Conservation (phyloP, 129 eudicot genomes). For the Silybum marianum region DNA sequence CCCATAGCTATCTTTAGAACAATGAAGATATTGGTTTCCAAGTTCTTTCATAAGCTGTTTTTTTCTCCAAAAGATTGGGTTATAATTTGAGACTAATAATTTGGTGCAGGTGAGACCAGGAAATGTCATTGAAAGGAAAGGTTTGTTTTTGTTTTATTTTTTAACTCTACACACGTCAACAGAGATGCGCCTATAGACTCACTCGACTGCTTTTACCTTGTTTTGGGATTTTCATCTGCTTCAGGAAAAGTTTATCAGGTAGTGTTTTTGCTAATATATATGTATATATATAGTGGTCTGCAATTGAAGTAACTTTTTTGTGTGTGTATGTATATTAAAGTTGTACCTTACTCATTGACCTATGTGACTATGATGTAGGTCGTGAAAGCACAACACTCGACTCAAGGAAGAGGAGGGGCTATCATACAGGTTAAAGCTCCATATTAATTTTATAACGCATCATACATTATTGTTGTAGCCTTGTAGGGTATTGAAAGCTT, state of each 20-base stretch:
- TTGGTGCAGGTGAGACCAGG: conserved; percentile 82
- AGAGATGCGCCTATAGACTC: conserved; percentile 13
- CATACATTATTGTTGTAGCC: too few species aligned
- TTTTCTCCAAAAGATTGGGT: neutral
- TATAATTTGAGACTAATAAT: neutral
- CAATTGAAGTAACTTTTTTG: neutral
- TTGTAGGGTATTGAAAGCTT: too few species aligned
- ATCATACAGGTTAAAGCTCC: conserved; percentile 67
- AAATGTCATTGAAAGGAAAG: conserved; percentile 84
- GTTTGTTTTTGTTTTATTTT: conserved; percentile 36
- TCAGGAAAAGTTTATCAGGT: conserved; percentile 90
- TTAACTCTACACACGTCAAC: conserved; percentile 10
- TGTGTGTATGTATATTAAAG: neutral
- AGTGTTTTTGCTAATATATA: conserved; percentile 11
- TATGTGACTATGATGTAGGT: conserved; percentile 47
- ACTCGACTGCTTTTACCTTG: conserved; percentile 19
- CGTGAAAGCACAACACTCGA: conserved; percentile 75
- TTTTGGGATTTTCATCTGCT: conserved; percentile 21
- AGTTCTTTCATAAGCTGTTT: neutral
- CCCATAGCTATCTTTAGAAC: neutral
- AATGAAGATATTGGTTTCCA: conserved; percentile 12
- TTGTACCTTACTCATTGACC: neutral
- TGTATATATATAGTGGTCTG: neutral
- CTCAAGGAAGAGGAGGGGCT: conserved; percentile 96
- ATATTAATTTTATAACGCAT: too few species aligned